phyloP scores from a whole-genome alignment of 106 monocot species.

The Agapanthus africanus region DNA sequence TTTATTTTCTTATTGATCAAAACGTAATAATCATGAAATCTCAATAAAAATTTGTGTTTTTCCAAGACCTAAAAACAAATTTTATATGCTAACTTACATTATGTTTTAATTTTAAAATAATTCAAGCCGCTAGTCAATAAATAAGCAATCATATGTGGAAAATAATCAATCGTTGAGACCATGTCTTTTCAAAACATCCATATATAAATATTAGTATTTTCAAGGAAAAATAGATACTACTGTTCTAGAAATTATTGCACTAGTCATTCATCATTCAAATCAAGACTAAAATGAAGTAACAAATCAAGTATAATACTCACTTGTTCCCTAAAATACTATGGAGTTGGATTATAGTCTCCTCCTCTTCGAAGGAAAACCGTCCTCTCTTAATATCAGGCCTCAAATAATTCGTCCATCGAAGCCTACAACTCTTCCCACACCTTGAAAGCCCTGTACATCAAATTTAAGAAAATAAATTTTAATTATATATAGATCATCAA shows the following conservation, averaged over 20 bases:
- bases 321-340: constrained; percentile 4
- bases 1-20: not conserved
- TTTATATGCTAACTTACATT: no score
- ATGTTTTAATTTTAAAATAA: no score
- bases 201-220: not conserved
- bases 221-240: not conserved
- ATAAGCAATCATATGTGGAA: not conserved
- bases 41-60: not conserved
- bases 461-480: no score
- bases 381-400: constrained; percentile 14
- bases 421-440: constrained; percentile 14
- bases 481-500: no score
- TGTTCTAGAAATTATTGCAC: not conserved
- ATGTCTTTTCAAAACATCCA: constrained; percentile 3
- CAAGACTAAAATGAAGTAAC: not conserved
- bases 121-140: not conserved
- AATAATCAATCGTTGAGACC: not conserved
- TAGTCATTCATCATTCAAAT: not conserved
- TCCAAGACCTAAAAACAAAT: not conserved
- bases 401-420: constrained; percentile 12
- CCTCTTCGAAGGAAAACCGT: constrained; percentile 6
- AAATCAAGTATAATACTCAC: not conserved
- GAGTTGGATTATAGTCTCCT: constrained; percentile 6
- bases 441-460: constrained; percentile 11
- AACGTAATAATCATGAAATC: not conserved